phyloP scores from a whole-genome alignment of 306 rosid genomes.

The Trifolium dubium region DNA sequence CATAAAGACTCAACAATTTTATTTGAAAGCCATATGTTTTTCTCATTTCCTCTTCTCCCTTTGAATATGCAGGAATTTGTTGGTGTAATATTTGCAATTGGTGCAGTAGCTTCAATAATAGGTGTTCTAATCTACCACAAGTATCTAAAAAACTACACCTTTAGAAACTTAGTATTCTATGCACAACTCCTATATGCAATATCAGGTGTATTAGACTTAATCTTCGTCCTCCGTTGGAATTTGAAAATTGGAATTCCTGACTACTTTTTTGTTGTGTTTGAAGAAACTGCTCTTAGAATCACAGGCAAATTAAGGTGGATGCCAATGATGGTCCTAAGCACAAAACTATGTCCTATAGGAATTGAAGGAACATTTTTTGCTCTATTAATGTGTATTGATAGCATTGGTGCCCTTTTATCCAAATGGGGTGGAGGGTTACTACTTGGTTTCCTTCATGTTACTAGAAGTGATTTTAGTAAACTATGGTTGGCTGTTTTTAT shows the following conservation, averaged over 20 bases:
- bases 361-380: conserved; percentile 89
- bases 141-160: conserved; percentile 59
- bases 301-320: conserved; percentile 65
- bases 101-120: conserved; percentile 68
- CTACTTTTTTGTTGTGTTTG: conserved; percentile 60
- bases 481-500: conserved; percentile 64
- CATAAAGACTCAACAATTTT: neutral
- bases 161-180: conserved; percentile 58
- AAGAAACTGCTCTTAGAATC: conserved; percentile 58
- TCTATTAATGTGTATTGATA: conserved; percentile 71
- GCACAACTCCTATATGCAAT: conserved; percentile 67
- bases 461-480: conserved; percentile 68
- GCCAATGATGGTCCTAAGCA: conserved; percentile 76
- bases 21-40: neutral
- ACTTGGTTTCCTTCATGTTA: conserved; percentile 54
- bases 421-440: conserved; percentile 69
- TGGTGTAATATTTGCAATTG: conserved; percentile 74
- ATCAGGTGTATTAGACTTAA: conserved; percentile 67
- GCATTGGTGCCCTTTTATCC: conserved; percentile 58
- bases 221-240: conserved; percentile 73
- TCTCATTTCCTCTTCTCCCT: conserved; percentile 8
- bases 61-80: conserved; percentile 63
- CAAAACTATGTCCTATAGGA: conserved; percentile 70
- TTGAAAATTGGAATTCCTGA: conserved; percentile 64
- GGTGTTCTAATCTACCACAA: conserved; percentile 87